A percentile compares a stretch with the other conserved stretches of the same genome.
phyloP scores from a whole-genome alignment of 192 early-diverging fungal genomes.

The Helicostylum pulchrum region DNA sequence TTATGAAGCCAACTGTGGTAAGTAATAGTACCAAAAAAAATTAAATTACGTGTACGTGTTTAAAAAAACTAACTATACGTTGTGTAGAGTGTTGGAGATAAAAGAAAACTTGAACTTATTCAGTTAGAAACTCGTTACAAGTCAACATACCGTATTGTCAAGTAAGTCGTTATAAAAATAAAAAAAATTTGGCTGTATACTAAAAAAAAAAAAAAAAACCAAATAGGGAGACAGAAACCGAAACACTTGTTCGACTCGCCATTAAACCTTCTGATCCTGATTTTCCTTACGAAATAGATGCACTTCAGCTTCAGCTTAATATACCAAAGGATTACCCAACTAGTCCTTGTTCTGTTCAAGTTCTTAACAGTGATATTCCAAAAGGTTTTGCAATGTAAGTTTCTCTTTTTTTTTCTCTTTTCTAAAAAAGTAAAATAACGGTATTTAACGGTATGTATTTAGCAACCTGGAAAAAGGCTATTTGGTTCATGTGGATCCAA shows the following conservation, averaged over 20 bases:
- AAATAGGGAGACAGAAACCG: conserved; percentile 8
- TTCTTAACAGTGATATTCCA: conserved; percentile 53
- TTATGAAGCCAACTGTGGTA: background rate
- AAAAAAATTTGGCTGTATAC: background rate
- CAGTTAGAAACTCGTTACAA: conserved; percentile 24
- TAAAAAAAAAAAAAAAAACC: background rate
- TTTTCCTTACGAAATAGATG: conserved; percentile 73
- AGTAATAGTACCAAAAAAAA: no score
- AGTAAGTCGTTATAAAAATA: conserved; percentile 1
- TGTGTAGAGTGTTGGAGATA: background rate
- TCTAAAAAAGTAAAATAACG: background rate
- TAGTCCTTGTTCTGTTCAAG: conserved; percentile 38
- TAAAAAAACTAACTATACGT: no score
- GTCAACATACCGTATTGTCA: conserved; percentile 4
- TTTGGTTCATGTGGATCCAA: conserved; percentile 39
- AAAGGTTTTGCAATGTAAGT: conserved; percentile 43
- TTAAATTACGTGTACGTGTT: no score
- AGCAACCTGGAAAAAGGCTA: conserved; percentile 59
- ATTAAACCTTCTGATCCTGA: conserved; percentile 64
- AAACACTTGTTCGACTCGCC: conserved; percentile 27
- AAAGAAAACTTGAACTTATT: conserved; percentile 20
- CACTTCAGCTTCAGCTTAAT: conserved; percentile 56
- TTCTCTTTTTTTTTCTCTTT: background rate
- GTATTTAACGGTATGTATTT: conserved; percentile 21
- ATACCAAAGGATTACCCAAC: conserved; percentile 55